Evolutionary conservation across 805 yeast genomes (phyloP).

Genomic region (Monosporozyma servazzii): DNA sequence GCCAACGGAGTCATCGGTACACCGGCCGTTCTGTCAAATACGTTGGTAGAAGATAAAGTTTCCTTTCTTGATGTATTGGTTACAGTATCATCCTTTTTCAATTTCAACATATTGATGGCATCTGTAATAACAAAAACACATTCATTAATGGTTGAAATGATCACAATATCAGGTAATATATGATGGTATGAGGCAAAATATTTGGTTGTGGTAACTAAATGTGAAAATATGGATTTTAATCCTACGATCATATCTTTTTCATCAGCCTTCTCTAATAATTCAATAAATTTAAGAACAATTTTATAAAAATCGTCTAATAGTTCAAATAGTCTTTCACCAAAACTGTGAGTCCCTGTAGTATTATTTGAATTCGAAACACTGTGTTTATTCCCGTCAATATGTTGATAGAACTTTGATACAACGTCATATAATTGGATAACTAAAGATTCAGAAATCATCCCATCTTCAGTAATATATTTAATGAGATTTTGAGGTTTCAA

Average conservation of each 20-base stretch:
- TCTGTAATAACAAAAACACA: conserved; percentile 57
- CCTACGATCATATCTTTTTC: conserved; percentile 36
- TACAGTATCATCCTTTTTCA: background rate
- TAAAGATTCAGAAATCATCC: conserved; percentile 13
- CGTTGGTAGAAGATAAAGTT: background rate
- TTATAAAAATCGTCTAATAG: conserved; percentile 10
- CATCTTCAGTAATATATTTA: conserved; percentile 11
- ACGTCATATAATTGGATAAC: conserved; percentile 2
- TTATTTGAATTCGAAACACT: background rate
- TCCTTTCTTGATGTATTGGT: background rate
- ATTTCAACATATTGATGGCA: conserved; percentile 32
- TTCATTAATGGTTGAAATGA: conserved; percentile 70
- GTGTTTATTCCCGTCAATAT: background rate
- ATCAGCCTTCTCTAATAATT: background rate
- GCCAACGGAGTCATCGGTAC: background rate
- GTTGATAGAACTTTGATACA: background rate
- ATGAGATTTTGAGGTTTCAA: conserved; percentile 4
- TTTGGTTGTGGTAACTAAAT: conserved; percentile 66
- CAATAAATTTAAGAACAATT: conserved; percentile 2
- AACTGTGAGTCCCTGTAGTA: background rate
- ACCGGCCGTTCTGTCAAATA: background rate
- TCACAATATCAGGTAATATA: conserved; percentile 58
- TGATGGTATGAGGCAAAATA: conserved; percentile 55
- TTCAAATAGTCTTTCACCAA: conserved; percentile 14
- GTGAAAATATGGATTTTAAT: conserved; percentile 54